Conservation (phyloP, 768 basidiomycete genomes). For the Lyophyllum atratum region DNA sequence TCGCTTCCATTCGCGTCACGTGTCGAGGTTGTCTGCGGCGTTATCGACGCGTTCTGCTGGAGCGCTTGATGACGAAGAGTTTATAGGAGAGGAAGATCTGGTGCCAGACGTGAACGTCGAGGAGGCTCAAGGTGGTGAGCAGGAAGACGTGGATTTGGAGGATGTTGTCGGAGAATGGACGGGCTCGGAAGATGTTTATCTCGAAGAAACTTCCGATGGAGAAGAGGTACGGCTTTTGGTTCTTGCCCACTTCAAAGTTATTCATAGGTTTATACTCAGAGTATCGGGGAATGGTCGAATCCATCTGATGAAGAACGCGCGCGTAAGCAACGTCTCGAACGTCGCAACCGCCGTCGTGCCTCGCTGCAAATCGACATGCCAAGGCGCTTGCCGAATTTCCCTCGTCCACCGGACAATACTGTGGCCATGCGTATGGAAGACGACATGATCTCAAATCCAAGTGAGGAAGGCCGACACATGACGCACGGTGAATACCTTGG, state of each 20-base stretch:
- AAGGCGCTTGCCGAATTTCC: slow-evolving; percentile 77
- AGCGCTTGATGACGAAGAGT: slow-evolving; percentile 43
- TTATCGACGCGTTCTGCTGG: slow-evolving; percentile 67
- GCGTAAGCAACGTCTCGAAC: slow-evolving; percentile 63
- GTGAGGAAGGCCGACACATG: slow-evolving; percentile 62
- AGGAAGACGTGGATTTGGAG: slow-evolving; percentile 27
- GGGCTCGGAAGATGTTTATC: slow-evolving; percentile 71
- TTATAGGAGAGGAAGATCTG: slow-evolving; percentile 24
- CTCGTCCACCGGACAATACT: slow-evolving; percentile 65
- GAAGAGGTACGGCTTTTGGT: slow-evolving; percentile 57
- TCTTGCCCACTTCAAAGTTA: slow-evolving; percentile 5
- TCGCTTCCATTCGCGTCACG: slow-evolving; percentile 66
- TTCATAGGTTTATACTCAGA: slow-evolving; percentile 42
- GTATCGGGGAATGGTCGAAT: slow-evolving; percentile 88
- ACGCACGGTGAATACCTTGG: slow-evolving; percentile 45
- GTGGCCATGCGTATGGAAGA: slow-evolving; percentile 43
- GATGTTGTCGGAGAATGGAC: slow-evolving; percentile 77
- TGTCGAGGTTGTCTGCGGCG: slow-evolving; percentile 66
- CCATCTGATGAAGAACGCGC: slow-evolving; percentile 89
- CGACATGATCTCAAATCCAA: slow-evolving; percentile 85
- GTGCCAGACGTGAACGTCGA: slow-evolving; percentile 1
- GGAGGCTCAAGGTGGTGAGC: slow-evolving; percentile 8
- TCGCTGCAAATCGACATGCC: slow-evolving; percentile 60
- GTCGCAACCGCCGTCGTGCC: slow-evolving; percentile 55
- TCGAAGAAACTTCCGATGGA: slow-evolving; percentile 54